Evolutionary conservation across 257 asterid species (phyloP).

Genomic region (Euphrasia confusa): DNA sequence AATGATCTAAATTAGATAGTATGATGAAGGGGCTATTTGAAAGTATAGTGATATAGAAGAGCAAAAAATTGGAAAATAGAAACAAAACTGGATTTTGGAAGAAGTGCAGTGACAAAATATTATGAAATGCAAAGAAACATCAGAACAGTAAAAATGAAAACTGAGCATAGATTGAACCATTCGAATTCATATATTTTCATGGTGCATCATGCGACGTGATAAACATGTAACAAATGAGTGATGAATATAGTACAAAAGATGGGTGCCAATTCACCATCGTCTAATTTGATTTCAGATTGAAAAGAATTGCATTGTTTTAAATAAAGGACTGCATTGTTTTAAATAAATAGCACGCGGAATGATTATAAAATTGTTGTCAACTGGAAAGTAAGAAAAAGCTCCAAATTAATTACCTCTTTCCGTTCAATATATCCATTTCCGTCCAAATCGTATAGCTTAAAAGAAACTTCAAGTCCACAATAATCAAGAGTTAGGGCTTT

Average conservation of each 20-base stretch:
- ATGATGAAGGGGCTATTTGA: neutral
- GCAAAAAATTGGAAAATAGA: neutral
- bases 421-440: conserved; percentile 94
- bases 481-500: conserved; percentile 25
- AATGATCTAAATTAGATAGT: neutral
- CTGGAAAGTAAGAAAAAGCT: neutral
- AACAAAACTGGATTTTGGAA: neutral
- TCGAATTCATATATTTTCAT: too few relatives aligned
- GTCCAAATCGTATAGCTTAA: conserved; percentile 90
- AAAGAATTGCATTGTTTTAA: too few relatives aligned
- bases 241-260: conserved; percentile 2
- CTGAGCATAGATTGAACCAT: too few relatives aligned
- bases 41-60: neutral
- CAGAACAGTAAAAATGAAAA: too few relatives aligned
- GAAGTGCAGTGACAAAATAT: neutral
- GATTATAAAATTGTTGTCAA: too few relatives aligned
- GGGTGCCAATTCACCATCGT: neutral
- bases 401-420: conserved; percentile 57
- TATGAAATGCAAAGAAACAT: too few relatives aligned
- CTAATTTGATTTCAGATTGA: too few relatives aligned
- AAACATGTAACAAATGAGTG: neutral
- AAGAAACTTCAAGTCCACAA: conserved; percentile 60
- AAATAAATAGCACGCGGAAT: neutral
- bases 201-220: too few relatives aligned
- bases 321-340: too few relatives aligned